These are phyloP conservation scores for Exophiala sp. DNA, from an alignment of 2,329 filamentous ascomycete genomes.

Conservation along the genomic window DNA sequence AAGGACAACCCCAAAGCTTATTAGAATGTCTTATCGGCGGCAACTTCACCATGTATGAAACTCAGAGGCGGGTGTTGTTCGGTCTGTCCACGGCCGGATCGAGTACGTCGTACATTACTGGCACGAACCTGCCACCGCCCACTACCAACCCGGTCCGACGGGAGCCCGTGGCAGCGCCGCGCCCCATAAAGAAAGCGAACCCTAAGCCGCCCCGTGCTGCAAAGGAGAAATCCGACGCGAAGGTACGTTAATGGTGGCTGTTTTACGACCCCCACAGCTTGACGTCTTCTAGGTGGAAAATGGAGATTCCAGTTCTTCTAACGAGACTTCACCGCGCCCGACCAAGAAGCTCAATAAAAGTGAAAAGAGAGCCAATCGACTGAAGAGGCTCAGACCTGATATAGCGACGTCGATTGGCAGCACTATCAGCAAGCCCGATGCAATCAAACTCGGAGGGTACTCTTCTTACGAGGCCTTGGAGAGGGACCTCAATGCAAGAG, in stretches of 20 bases:
- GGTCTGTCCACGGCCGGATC: constrained; percentile 37
- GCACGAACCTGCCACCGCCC: neutral
- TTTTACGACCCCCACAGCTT: constrained; percentile 2
- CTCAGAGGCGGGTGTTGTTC: constrained; percentile 60
- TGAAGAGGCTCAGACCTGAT: constrained; percentile 25
- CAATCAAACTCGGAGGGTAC: constrained; percentile 26
- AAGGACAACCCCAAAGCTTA: constrained; percentile 47
- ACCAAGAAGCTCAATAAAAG: constrained; percentile 7
- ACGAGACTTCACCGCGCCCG: neutral
- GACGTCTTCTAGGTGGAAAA: constrained; percentile 8
- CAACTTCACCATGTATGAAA: constrained; percentile 68
- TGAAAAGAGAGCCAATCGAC: constrained; percentile 15
- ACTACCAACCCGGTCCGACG: neutral
- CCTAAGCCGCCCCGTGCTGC: neutral
- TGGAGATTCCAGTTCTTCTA: neutral
- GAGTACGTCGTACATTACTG: neutral
- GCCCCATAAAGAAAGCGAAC: neutral
- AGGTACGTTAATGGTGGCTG: constrained; percentile 10
- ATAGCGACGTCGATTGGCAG: constrained; percentile 18
- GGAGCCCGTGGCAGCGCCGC: neutral
- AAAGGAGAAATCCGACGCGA: neutral
- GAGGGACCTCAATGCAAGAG: constrained; percentile 20
- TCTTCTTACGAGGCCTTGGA: constrained; percentile 13
- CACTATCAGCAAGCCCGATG: constrained; percentile 13
- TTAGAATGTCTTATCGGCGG: constrained; percentile 67